Conservation (phyloP, 768 basidiomycete species). For the Suillus weaverae region DNA sequence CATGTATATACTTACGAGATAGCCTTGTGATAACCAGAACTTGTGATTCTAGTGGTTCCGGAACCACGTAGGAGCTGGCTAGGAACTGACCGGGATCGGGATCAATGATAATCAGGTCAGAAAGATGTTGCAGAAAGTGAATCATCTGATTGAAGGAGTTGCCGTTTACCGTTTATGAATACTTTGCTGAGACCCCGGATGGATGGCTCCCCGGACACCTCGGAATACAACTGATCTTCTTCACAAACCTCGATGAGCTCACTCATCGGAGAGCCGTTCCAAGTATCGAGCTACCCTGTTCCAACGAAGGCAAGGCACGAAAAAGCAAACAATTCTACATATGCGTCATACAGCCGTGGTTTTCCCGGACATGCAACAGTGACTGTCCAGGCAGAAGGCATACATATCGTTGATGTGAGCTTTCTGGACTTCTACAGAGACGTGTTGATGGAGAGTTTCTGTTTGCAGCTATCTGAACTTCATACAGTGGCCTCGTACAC, state of each 20-base stretch:
- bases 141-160: too few relatives aligned
- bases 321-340: constrained; percentile 16
- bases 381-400: constrained; percentile 70
- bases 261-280: constrained; percentile 32
- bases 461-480: constrained; percentile 55
- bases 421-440: constrained; percentile 3
- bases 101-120: too few relatives aligned
- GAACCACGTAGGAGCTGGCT: neutral
- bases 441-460: constrained; percentile 7
- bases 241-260: constrained; percentile 26
- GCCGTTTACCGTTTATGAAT: too few relatives aligned
- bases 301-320: constrained; percentile 7
- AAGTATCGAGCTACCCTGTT: constrained; percentile 25
- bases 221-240: constrained; percentile 10
- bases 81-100: too few relatives aligned
- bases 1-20: neutral
- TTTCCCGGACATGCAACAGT: constrained; percentile 63
- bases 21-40: neutral
- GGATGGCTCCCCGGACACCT: constrained; percentile 19
- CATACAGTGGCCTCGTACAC: constrained; percentile 71
- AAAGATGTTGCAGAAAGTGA: too few relatives aligned
- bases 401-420: constrained; percentile 74
- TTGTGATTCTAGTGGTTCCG: neutral
- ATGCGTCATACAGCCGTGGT: constrained; percentile 16
- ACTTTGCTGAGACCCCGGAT: neutral